Percentiles rank a stretch among this genome's conserved stretches.
These are phyloP conservation scores for Fragilaria crotonensis DNA, from an alignment of 108 stramenopile genomes.

Conservation along the genomic window DNA sequence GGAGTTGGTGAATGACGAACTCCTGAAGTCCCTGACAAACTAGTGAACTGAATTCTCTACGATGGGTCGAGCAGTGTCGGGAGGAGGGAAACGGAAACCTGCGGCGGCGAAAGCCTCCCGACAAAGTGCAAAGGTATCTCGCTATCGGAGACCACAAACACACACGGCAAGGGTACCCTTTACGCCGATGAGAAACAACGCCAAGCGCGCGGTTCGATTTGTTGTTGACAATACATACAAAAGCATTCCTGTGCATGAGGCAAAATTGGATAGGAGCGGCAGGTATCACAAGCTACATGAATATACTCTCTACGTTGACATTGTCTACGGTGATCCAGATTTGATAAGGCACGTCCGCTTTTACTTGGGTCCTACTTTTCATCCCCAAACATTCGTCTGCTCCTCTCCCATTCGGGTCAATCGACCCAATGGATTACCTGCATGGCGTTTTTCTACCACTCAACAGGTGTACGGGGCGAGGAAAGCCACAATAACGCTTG, in stretches of 20 bases:
- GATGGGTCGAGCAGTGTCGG: no score
- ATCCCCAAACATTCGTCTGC: not conserved
- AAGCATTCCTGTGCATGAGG: constrained; percentile 1
- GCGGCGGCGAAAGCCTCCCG: no score
- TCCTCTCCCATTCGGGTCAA: not conserved
- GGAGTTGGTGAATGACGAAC: no score
- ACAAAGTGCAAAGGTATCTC: no score
- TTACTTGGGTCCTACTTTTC: constrained; percentile 22
- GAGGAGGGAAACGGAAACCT: no score
- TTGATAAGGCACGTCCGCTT: constrained; percentile 36
- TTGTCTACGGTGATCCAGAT: constrained; percentile 39
- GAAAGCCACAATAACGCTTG: constrained; percentile 29
- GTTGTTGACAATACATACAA: constrained; percentile 49
- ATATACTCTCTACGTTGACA: constrained; percentile 39
- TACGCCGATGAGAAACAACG: not conserved
- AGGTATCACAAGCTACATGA: constrained; percentile 12
- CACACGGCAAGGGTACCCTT: no score
- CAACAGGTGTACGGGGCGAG: constrained; percentile 32
- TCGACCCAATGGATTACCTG: not conserved
- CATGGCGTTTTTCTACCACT: constrained; percentile 34
- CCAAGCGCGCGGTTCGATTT: not conserved
- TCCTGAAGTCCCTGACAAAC: no score
- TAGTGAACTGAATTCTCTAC: no score
- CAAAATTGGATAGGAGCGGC: constrained; percentile 15
- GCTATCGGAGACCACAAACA: no score